Conservation (phyloP, 768 basidiomycete genomes). For the Panaeolus papilionaceus region DNA sequence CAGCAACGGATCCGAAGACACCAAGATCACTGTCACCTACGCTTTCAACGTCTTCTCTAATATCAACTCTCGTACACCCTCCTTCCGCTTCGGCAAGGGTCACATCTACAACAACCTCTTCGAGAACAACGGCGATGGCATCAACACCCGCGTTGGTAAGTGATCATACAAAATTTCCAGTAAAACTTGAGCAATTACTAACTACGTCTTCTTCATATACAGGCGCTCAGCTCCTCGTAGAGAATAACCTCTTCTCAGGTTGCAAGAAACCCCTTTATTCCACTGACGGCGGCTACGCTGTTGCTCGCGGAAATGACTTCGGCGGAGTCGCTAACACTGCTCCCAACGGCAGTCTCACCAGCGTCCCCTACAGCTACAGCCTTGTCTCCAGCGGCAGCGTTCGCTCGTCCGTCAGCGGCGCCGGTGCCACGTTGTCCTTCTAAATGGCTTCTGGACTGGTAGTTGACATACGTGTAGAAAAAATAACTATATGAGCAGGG, state of each 20-base stretch:
- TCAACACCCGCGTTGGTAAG: slow-evolving; percentile 47
- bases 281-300: slow-evolving; percentile 48
- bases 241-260: slow-evolving; percentile 52
- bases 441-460: slow-evolving; percentile 23
- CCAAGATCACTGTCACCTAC: slow-evolving; percentile 47
- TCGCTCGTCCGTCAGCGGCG: slow-evolving; percentile 29
- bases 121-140: slow-evolving; percentile 48
- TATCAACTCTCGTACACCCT: slow-evolving; percentile 51
- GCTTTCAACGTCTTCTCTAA: slow-evolving; percentile 49
- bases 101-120: slow-evolving; percentile 54
- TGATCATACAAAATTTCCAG: neutral
- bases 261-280: slow-evolving; percentile 46
- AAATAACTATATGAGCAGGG: neutral
- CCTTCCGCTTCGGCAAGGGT: slow-evolving; percentile 52
- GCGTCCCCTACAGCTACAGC: slow-evolving; percentile 34
- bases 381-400: slow-evolving; percentile 30
- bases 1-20: slow-evolving; percentile 38
- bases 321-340: slow-evolving; percentile 35
- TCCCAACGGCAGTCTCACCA: slow-evolving; percentile 35
- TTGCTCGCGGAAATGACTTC: slow-evolving; percentile 36
- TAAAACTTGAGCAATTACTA: neutral
- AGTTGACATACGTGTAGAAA: neutral
- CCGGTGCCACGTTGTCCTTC: slow-evolving; percentile 35
- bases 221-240: slow-evolving; percentile 52
- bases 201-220: neutral